Base-by-base conservation (phyloP, 495 filamentous ascomycete species). In the Cercophora samala region DNA sequence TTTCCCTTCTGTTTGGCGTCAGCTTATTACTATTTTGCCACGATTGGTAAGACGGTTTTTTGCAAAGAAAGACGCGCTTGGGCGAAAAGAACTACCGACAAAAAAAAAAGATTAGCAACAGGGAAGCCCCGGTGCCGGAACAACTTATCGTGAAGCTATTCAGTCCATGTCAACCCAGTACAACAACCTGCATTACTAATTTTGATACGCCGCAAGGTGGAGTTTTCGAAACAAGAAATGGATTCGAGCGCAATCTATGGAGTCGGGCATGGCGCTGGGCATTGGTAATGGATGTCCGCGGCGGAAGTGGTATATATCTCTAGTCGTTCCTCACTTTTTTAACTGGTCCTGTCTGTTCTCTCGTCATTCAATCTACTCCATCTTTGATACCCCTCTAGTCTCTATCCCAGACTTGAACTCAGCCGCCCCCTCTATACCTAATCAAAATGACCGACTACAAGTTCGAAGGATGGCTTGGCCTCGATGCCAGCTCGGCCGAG, bases 391-490 rank as follows among this genome's bases (percentile, higher is more conserved):
- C 37, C 37, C 8, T 29, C 37, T 6, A 46, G 37, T 46, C 37
- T 46, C 13, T 17, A n/a, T 13, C 37, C 37, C 15, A 46, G 37
- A 46, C 37, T 46, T 46, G 37, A 46, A 18, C 37, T 46, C 37
- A 46, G 37, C 54, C 54, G 19, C 54, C 54, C 54, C 18, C 18
- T 24, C 54, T 0, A 29, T 5, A 21, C n/a, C n/a, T 24, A 21
- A 58, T 21, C 22, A 60, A 60, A 60, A 77, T 74, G 72, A 68
- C 71, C 51, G 70, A 78, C 24, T 74, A 77, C 70, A 81, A 87
- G 65, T 97, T 94, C 78, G 78, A 88, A 69, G 93, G 93, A 72
- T 97, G 93, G 93, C 78, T 96, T 64, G 91, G 89, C 71, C 79
- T 88, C 64, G 82, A 88, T 71, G 71, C 78, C 17, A 76, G 84